Conservation (phyloP, 2,329 filamentous ascomycete species). For the Nemania abortiva region DNA sequence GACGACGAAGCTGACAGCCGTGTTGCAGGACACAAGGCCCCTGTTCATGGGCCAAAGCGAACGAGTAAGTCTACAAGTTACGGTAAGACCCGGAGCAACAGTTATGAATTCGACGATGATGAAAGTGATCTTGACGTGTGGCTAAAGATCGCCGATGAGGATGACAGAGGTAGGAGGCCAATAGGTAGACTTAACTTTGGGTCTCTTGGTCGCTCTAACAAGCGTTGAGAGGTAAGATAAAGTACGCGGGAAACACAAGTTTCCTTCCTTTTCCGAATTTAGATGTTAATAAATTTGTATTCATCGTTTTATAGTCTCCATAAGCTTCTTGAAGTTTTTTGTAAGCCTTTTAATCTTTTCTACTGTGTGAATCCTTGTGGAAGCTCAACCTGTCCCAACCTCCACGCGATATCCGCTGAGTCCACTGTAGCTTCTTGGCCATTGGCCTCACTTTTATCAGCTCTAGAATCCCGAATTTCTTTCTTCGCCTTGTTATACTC, state of each 20-base stretch:
- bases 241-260: neutral
- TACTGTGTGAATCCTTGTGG: conserved; percentile 42
- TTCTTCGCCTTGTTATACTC: conserved; percentile 59
- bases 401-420: conserved; percentile 44
- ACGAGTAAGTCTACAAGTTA: conserved; percentile 9
- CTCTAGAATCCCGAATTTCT: conserved; percentile 46
- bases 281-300: neutral
- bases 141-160: conserved; percentile 38
- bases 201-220: neutral
- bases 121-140: conserved; percentile 40
- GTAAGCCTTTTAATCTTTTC: neutral
- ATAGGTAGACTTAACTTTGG: conserved; percentile 11
- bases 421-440: conserved; percentile 25
- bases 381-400: conserved; percentile 43
- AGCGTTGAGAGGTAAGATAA: no score
- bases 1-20: conserved; percentile 1
- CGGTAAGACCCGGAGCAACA: neutral
- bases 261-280: no score
- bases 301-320: no score
- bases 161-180: conserved; percentile 17
- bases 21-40: neutral
- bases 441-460: neutral
- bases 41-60: neutral
- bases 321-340: neutral
- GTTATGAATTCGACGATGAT: neutral